Evolutionary conservation across 2,329 filamentous ascomycete species (phyloP), one percentile per base, ranked within the genome.

Genomic region (Calonectria henricotiae): DNA sequence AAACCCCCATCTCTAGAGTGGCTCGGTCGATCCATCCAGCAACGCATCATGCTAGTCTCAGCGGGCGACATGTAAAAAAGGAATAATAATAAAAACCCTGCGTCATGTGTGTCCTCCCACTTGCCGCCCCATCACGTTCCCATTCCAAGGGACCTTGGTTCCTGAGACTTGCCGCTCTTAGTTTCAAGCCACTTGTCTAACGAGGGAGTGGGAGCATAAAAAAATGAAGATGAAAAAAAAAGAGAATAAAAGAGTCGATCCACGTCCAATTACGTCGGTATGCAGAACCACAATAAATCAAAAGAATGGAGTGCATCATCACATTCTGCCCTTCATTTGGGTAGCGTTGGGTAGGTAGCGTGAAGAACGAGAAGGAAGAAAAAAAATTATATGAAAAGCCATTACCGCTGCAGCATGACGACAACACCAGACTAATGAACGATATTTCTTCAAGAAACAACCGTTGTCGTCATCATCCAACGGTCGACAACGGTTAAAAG

Each of bases 1-100:
- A 39, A 23, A 58, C 35, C 11, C 46, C 23, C 20, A 5, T 25
- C 27, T 47, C 32, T 20, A 13, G 5, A 46, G 65, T 68, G 60
- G 60, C 60, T 63, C 46, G 39, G 60, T 51, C 23, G 62, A 49
- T 54, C 46, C 35, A 64, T 51, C 46, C 44, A 54, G 55, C 58
- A 62, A 44, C 47, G 25, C 30, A 62, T 17, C 35, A 47, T 46
- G 41, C 64, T 47, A 15, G 63, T 47, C 63, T 47, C 39, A 46
- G 63, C 49, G 27, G 30, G 47, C 25, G 30, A n/a, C 20, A 43
- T 41, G 25, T 17, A 60, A 43, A 35, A 44, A 67, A 62, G n/a
- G 46, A 43, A 30, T 17, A 3, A 43, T 23, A 44, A 44, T 32
- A 37, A 5, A 12, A 11, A 1, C 5, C 27, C 55, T 17, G 27